Evolutionary conservation across 1,139 yeast genomes (phyloP).

Genomic region (Taphrina communis): DNA sequence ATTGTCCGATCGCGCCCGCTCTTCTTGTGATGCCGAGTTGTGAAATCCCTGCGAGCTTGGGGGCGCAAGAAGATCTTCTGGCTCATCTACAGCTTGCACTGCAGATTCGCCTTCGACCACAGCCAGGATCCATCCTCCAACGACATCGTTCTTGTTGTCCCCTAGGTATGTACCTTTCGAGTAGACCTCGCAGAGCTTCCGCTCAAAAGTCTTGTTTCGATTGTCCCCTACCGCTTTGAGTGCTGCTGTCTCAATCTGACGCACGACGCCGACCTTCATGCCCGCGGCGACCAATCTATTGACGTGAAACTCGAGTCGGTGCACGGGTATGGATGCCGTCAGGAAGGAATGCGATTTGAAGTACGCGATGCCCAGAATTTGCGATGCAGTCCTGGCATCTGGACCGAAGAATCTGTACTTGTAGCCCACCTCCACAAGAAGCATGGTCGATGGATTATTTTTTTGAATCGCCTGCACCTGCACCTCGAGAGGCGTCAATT

Average conservation of each 20-base stretch:
- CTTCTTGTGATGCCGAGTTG: constrained; percentile 17
- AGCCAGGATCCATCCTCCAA: constrained; percentile 43
- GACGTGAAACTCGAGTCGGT: constrained; percentile 72
- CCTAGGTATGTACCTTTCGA: constrained; percentile 86
- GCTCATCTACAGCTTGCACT: constrained; percentile 29
- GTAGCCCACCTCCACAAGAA: constrained; percentile 88
- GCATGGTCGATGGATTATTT: constrained; percentile 65
- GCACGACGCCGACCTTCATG: constrained; percentile 81
- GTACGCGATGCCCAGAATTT: constrained; percentile 69
- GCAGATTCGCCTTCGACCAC: constrained; percentile 44
- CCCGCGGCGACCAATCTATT: constrained; percentile 68
- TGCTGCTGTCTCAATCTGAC: constrained; percentile 82
- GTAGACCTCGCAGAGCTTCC: constrained; percentile 73
- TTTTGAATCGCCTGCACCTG: constrained; percentile 73
- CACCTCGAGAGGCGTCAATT: constrained; percentile 76
- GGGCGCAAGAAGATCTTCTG: not conserved
- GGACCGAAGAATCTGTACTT: constrained; percentile 84
- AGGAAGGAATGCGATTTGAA: constrained; percentile 78
- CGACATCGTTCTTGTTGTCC: constrained; percentile 50
- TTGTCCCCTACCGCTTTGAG: constrained; percentile 61
- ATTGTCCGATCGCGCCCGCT: constrained; percentile 1
- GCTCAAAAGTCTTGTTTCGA: constrained; percentile 63
- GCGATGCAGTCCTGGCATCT: constrained; percentile 76
- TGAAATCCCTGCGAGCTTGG: constrained; percentile 17
- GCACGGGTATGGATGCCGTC: constrained; percentile 83